phyloP scores from a whole-genome alignment of 495 filamentous ascomycete species.

The Podospora anserina region DNA sequence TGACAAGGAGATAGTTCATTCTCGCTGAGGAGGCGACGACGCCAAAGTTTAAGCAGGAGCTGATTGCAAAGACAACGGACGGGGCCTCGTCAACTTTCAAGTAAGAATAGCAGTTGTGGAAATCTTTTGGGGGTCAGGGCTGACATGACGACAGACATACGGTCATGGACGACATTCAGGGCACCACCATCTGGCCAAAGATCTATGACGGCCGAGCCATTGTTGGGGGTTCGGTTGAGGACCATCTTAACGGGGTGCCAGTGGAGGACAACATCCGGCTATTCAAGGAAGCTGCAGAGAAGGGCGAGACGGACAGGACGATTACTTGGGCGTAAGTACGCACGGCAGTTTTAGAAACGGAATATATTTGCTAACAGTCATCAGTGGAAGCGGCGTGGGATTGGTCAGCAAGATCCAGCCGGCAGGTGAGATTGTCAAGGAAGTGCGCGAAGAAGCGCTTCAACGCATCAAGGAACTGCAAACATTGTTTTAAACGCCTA shows the following conservation, averaged over 20 bases:
- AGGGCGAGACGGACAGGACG: slow-evolving; percentile 32
- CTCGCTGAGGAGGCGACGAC: slow-evolving; percentile 63
- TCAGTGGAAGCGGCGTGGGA: slow-evolving; percentile 56
- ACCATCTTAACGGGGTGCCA: slow-evolving; percentile 52
- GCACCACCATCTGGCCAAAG: slow-evolving; percentile 62
- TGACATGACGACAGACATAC: slow-evolving; percentile 42
- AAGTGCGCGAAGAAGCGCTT: slow-evolving; percentile 65
- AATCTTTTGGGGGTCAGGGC: neutral
- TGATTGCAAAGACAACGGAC: slow-evolving; percentile 58
- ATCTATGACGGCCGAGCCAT: slow-evolving; percentile 64
- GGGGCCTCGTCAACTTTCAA: slow-evolving; percentile 64
- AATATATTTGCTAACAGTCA: neutral
- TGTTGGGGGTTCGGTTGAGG: slow-evolving; percentile 56
- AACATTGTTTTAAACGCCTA: neutral
- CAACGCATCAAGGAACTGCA: slow-evolving; percentile 39
- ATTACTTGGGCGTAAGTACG: slow-evolving; percentile 55
- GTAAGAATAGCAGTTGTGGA: slow-evolving; percentile 18
- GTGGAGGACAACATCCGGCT: slow-evolving; percentile 57
- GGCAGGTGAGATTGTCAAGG: slow-evolving; percentile 65
- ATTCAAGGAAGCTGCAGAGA: slow-evolving; percentile 49
- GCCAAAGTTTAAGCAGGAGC: slow-evolving; percentile 55
- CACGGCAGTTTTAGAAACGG: neutral
- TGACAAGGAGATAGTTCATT: slow-evolving; percentile 44
- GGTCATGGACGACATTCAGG: slow-evolving; percentile 67
- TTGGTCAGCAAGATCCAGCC: slow-evolving; percentile 63